phyloP scores from a whole-genome alignment of 352 stramenopile genomes.

The Phytophthora aleatoria region DNA sequence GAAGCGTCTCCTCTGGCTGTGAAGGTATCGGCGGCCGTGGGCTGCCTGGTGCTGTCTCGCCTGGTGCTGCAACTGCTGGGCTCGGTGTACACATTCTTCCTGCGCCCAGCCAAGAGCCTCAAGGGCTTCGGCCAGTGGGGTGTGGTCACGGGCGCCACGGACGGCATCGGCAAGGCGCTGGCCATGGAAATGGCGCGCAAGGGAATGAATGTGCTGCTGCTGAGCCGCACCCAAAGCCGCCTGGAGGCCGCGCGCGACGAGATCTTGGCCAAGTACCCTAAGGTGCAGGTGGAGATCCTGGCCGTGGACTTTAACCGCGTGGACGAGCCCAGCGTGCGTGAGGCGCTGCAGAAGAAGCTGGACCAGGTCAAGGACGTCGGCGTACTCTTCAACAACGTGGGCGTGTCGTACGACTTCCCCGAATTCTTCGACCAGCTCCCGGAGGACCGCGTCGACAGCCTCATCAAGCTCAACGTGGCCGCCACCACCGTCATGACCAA shows the following conservation, averaged over 20 bases:
- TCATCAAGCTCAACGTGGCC: constrained; percentile 92
- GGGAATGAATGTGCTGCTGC: constrained; percentile 97
- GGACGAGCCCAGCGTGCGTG: constrained; percentile 70
- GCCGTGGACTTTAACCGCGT: constrained; percentile 96
- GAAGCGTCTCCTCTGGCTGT: constrained; percentile 41
- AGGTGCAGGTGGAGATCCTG: constrained; percentile 85
- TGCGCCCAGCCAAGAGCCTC: constrained; percentile 93
- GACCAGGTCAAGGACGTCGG: constrained; percentile 92
- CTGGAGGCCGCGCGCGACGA: constrained; percentile 93
- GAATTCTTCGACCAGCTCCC: constrained; percentile 97
- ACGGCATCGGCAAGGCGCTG: constrained; percentile 92
- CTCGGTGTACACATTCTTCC: constrained; percentile 86
- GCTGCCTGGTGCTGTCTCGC: constrained; percentile 55
- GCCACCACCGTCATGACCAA: constrained; percentile 84
- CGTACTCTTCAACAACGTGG: constrained; percentile 99
- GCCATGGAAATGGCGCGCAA: constrained; percentile 96
- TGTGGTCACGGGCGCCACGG: constrained; percentile 97
- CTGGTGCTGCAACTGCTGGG: constrained; percentile 55
- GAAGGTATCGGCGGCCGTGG: constrained; percentile 49
- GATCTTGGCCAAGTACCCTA: constrained; percentile 93
- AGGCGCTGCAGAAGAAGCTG: constrained; percentile 55
- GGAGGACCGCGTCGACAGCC: constrained; percentile 90
- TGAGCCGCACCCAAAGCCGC: constrained; percentile 97
- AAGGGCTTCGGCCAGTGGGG: constrained; percentile 97
- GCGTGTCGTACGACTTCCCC: constrained; percentile 98